phyloP scores from a whole-genome alignment of 2,329 filamentous ascomycete genomes.

The Cordyceps fumosorosea region DNA sequence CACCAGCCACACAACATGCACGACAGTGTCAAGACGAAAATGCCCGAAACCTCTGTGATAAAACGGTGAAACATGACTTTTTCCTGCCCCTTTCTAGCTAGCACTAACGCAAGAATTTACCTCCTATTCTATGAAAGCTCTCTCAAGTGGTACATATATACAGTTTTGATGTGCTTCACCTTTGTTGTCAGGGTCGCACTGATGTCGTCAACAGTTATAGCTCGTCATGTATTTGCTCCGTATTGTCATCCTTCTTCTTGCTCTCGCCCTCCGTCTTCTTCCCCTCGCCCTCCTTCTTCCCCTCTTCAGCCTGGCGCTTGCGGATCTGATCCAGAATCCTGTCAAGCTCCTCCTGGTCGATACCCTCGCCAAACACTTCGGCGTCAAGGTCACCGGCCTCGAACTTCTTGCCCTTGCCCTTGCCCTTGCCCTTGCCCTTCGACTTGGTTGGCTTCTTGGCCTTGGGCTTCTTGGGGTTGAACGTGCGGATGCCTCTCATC shows the following conservation, averaged over 20 bases:
- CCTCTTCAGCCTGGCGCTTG: constrained; percentile 25
- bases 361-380: constrained; percentile 18
- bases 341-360: constrained; percentile 43
- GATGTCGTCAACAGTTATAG: constrained; percentile 1
- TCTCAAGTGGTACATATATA: constrained; percentile 13
- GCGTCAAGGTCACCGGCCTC: constrained; percentile 28
- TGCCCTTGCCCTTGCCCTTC: constrained; percentile 18
- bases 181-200: neutral
- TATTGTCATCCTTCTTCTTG: neutral
- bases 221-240: constrained; percentile 8
- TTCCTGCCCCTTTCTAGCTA: neutral
- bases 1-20: too few species aligned
- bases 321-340: constrained; percentile 37
- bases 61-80: neutral
- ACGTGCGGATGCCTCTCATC: constrained; percentile 58
- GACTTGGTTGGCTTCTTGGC: constrained; percentile 26
- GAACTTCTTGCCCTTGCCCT: constrained; percentile 27
- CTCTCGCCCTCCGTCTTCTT: constrained; percentile 18
- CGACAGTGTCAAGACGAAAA: neutral
- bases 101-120: neutral
- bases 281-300: constrained; percentile 18
- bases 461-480: constrained; percentile 40
- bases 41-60: neutral
- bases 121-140: constrained; percentile 4
- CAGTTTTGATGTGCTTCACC: constrained; percentile 2